Evolutionary conservation across 192 early-diverging fungal genomes (phyloP), one percentile per base, ranked within the genome.

Genomic region (Backusella macrospora): DNA sequence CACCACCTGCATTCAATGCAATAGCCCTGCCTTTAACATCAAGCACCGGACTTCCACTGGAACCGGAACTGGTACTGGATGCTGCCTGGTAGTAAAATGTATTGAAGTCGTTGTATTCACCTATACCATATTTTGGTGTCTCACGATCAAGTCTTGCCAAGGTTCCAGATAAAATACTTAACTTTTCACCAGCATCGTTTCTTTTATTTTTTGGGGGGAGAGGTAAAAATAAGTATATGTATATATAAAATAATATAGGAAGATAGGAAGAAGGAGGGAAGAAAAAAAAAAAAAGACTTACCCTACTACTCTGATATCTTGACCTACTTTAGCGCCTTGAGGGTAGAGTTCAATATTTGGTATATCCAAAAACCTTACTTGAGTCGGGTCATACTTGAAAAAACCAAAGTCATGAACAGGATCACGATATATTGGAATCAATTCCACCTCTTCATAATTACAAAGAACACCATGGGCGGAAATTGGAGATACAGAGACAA

Each of bases 371-470:
- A 89, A 90, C 40, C 87, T 84, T 16, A 94, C 81, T 68, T 88
- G 77, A 13, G 77, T 66, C 1, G 87, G 89, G 70, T 95, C 90
- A 59, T 90, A 95, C 70, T 86, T 81, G 48, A 93, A 78, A 62
- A 95, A 92, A 6, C 92, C 92, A 89, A 93, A 94, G 81, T 94
- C 93, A 74, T 94, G 93, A 49, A 94, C 84, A 0, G 93, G 93
- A 68, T 94, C 93, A 62, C 92, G 90, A 72, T 92, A 94, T 38
- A 94, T 87, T 14, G 90, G 88, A 16, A 82, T 80, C 37, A 92
- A 82, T 39, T 88, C 88, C 39, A 93, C 86, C 47, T 92, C 92
- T 75, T 94, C 92, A 64, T 91, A 88, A 71, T 94, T 89, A 73
- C 87, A 84, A 68, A 92, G 84, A n/a, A 91, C 76, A 16, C 88